These are phyloP conservation scores for Gynostemma pentaphyllum DNA, from an alignment of 306 rosid genomes.

Conservation along the genomic window DNA sequence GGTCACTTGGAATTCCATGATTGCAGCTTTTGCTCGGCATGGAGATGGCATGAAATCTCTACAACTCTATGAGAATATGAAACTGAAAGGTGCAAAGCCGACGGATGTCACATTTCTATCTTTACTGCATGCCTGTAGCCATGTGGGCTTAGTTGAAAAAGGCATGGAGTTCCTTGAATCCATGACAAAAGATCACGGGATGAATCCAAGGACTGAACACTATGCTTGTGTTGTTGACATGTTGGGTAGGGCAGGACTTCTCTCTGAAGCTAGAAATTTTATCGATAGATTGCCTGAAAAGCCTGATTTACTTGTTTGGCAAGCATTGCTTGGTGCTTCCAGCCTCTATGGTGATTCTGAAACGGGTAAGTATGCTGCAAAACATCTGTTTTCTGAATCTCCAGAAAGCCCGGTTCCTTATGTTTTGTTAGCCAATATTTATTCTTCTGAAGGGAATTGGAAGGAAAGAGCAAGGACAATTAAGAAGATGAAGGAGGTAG, in stretches of 20 bases:
- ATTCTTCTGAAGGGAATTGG: constrained; percentile 79
- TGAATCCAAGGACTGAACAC: constrained; percentile 65
- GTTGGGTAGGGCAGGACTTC: constrained; percentile 81
- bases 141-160: constrained; percentile 58
- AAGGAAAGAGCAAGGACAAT: constrained; percentile 70
- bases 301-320: constrained; percentile 65
- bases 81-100: constrained; percentile 34
- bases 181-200: constrained; percentile 50
- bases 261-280: constrained; percentile 49
- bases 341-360: constrained; percentile 59
- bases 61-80: constrained; percentile 51
- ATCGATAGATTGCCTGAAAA: constrained; percentile 41
- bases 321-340: constrained; percentile 89
- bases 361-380: constrained; percentile 63
- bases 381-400: constrained; percentile 35
- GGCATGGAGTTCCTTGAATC: constrained; percentile 69
- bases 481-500: constrained; percentile 67
- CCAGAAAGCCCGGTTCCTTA: constrained; percentile 60
- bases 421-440: constrained; percentile 72
- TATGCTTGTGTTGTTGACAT: constrained; percentile 79
- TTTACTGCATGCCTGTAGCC: constrained; percentile 83
- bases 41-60: constrained; percentile 66
- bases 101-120: constrained; percentile 78
- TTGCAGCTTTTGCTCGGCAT: constrained; percentile 78
- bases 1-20: constrained; percentile 79